Base-by-base conservation (phyloP, 139 green algal species). In the Edaphochlamys debaryana region DNA sequence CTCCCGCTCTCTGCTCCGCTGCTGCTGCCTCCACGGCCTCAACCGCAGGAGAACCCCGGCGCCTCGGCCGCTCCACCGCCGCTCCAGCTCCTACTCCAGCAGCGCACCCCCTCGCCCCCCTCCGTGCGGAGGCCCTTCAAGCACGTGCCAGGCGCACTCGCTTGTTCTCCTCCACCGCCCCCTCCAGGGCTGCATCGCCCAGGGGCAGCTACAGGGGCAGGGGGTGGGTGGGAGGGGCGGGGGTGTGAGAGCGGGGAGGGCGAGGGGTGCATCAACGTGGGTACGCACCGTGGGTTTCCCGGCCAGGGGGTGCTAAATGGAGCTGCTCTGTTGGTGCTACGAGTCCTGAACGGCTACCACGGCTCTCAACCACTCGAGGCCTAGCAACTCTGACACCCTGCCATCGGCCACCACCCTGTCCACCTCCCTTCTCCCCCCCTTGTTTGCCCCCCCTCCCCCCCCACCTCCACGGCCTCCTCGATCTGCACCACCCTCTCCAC, bases 391-490 rank as follows among this genome's bases (percentile, higher is more conserved):
- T 42, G 29, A n/a, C n/a, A n/a, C n/a, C n/a, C n/a, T n/a, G n/a
- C n/a, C n/a, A n/a, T n/a, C n/a, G 8, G 27, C 29, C 25, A 41
- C 20, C 30, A 15, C 30, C 7, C 70, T n/a, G 23, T 7, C n/a
- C 20, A 7, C 32, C 71, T 20, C 52, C 36, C 70, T 34, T 34
- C 32, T 68, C 52, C 52, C 45, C 27, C 3, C 58, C 27, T 15
- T 29, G 25, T 29, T 67, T 9, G 25, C 52, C 52, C 17, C 11
- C 58, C 5, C 27, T 22, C 22, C 0, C 74, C 6, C 74, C 71
- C 75, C 75, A 69, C 60, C 25, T 34, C 60, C 75, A 81, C 60
- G n/a, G n/a, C n/a, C n/a, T 72, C 75, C 75, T 81, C 58, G 41
- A 81, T 81, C 40, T 36, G 41, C 75, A 81, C 75, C 4, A 41